A percentile compares a stretch with the other conserved stretches of the same genome.
phyloP scores from a whole-genome alignment of 495 filamentous ascomycete genomes.

The Aspergillus steynii region DNA sequence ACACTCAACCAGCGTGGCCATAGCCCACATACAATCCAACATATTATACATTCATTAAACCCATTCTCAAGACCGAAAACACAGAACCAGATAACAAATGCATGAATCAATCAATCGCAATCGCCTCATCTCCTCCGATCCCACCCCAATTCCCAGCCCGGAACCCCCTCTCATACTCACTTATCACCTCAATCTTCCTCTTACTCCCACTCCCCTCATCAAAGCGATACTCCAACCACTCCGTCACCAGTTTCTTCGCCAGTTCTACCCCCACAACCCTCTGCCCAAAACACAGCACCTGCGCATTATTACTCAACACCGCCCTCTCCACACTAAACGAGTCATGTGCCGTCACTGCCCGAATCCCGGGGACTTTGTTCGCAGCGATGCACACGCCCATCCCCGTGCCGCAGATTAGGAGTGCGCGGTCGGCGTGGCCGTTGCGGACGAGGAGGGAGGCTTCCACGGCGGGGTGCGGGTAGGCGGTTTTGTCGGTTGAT shows the following conservation, averaged over 20 bases:
- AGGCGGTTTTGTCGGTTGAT: conserved; percentile 64
- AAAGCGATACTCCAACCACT: conserved; percentile 72
- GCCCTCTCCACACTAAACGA: conserved; percentile 67
- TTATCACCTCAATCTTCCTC: conserved; percentile 65
- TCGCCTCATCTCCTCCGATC: not conserved
- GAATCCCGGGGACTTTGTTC: conserved; percentile 72
- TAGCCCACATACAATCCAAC: too few species aligned
- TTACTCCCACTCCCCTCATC: conserved; percentile 62
- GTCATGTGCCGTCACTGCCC: conserved; percentile 75
- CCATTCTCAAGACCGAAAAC: too few species aligned
- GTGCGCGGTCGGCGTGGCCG: conserved; percentile 61
- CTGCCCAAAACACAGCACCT: conserved; percentile 75
- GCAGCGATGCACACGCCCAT: conserved; percentile 71
- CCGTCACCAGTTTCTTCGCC: conserved; percentile 63
- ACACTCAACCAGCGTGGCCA: too few species aligned
- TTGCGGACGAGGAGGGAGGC: conserved; percentile 57
- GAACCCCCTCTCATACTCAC: conserved; percentile 56
- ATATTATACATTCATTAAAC: too few species aligned
- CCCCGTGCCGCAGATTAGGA: conserved; percentile 74
- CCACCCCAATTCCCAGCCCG: not conserved
- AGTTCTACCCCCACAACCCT: conserved; percentile 68
- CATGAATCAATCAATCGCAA: not conserved
- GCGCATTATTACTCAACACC: conserved; percentile 70
- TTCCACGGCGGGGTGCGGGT: conserved; percentile 66
- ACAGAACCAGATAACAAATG: not conserved